Percentiles rank a stretch among this genome's conserved stretches.
phyloP scores from a whole-genome alignment of 2,329 filamentous ascomycete species.

The Aspergillus sp. region DNA sequence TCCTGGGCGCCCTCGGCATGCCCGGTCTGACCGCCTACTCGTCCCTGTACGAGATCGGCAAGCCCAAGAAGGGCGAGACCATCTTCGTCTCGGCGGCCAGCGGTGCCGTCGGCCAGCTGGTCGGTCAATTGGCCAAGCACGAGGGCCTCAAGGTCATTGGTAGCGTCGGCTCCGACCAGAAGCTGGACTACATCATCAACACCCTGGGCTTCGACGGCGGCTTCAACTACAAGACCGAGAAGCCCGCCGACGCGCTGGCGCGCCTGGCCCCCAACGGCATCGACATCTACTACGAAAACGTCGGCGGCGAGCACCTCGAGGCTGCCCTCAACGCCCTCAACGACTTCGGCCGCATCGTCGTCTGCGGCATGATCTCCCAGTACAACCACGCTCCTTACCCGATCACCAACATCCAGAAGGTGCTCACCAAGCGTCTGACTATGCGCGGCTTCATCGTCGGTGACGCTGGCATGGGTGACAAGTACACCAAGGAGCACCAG shows the following conservation, averaged over 20 bases:
- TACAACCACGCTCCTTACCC: slow-evolving; percentile 73
- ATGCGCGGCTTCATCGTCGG: slow-evolving; percentile 75
- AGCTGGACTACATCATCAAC: slow-evolving; percentile 71
- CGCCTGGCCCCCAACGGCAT: slow-evolving; percentile 74
- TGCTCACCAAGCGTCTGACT: slow-evolving; percentile 66
- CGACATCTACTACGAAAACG: slow-evolving; percentile 83
- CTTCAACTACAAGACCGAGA: slow-evolving; percentile 89
- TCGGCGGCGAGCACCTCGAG: slow-evolving; percentile 72
- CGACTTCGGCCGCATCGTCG: slow-evolving; percentile 62
- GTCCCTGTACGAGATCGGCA: slow-evolving; percentile 71
- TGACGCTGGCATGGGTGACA: slow-evolving; percentile 64
- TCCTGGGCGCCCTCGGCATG: slow-evolving; percentile 76
- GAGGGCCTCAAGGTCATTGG: slow-evolving; percentile 78
- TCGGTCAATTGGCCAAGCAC: slow-evolving; percentile 80
- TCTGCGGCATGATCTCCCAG: slow-evolving; percentile 69
- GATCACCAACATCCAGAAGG: slow-evolving; percentile 62
- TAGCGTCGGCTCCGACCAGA: slow-evolving; percentile 75
- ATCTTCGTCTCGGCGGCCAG: slow-evolving; percentile 80
- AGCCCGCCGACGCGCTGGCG: slow-evolving; percentile 63
- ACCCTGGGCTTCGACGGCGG: slow-evolving; percentile 70
- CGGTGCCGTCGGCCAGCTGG: slow-evolving; percentile 78
- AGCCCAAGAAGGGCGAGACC: slow-evolving; percentile 74
- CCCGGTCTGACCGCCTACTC: slow-evolving; percentile 74
- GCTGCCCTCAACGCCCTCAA: slow-evolving; percentile 67
- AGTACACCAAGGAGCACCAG: slow-evolving; percentile 69